These are phyloP conservation scores for Termitomyces bulborhizus DNA, from an alignment of 768 basidiomycete species.

Conservation along the genomic window DNA sequence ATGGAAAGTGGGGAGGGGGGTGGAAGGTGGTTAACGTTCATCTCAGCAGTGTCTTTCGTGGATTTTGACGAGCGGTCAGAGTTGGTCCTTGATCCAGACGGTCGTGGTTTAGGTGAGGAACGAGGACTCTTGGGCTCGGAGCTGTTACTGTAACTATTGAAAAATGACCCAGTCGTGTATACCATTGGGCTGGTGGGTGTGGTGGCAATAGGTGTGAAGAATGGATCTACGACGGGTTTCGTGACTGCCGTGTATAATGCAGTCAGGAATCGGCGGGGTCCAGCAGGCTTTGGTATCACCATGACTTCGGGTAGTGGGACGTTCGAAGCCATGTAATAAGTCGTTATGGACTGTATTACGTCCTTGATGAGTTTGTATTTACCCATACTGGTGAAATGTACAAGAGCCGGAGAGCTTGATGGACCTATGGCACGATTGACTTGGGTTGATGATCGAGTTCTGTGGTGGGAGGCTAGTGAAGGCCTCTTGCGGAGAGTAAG, in stretches of 20 bases:
- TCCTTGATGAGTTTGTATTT: conserved; percentile 91
- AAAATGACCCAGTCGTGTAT: conserved; percentile 32
- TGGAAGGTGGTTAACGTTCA: conserved; percentile 22
- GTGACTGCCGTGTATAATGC: conserved; percentile 87
- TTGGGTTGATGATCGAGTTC: conserved; percentile 78
- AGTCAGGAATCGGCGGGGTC: conserved; percentile 88
- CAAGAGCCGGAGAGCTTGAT: conserved; percentile 46
- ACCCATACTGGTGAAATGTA: conserved; percentile 88
- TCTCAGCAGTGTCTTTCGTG: conserved; percentile 21
- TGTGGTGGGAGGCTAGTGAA: conserved; percentile 57
- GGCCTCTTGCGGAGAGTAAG: conserved; percentile 54
- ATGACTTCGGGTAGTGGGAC: conserved; percentile 78
- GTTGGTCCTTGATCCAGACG: conserved; percentile 46
- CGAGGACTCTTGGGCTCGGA: conserved; percentile 24
- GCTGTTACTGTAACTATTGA: conserved; percentile 29
- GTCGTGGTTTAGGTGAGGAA: conserved; percentile 40
- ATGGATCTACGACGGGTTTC: conserved; percentile 84
- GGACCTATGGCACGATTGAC: conserved; percentile 52
- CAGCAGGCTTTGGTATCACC: conserved; percentile 96
- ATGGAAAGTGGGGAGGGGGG: conserved; percentile 33
- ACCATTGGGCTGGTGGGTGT: conserved; percentile 77
- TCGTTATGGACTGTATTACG: conserved; percentile 63
- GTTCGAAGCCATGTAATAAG: conserved; percentile 36
- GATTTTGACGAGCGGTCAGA: conserved; percentile 63
- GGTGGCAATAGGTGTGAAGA: conserved; percentile 92